Evolutionary conservation across 2,329 filamentous ascomycete species (phyloP), one percentile per base, ranked within the genome.

Genomic region (Cryphonectria nitschkei): DNA sequence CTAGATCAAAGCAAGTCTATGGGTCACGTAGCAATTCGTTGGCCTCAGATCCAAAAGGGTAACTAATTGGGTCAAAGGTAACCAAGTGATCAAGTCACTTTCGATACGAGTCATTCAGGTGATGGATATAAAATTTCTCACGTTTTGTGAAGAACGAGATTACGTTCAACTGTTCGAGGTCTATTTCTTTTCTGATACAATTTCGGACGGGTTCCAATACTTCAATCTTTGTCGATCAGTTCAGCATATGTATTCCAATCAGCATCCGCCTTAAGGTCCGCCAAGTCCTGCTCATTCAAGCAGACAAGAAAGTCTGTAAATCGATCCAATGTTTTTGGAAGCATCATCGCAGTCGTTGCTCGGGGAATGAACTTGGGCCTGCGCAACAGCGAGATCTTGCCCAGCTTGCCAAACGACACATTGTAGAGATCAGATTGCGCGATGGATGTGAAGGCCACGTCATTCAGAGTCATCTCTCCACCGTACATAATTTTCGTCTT

Each of bases 201-300:
- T 14, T 2, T 43, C 13, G 14, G 13, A 43, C 14, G 3, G 14
- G 14, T 50, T 22, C 19, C 5, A 50, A 46, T 56, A 16, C 13
- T 56, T 58, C 11, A 58, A 34, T 58, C 54, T 14, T 34, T 34
- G 26, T 58, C 61, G 6, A 63, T 63, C 22, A 63, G 41, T 34
- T 63, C 61, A 7, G 61, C 61, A 41, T 63, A 63, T 4, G 22
- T 14, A 41, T 43, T 63, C 61, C 61, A 63, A 5, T 63, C 61
- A 26, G 34, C 34, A 43, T 63, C 61, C 16, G 22, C 22, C 61
- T 63, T 63, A 3, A 63, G 19, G 9, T 43, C 61, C 14, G 34
- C 61, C 61, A 63, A 29, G 34, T 63, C 61, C 26, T 39, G 34
- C 13, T 63, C 61, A 37, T 43, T 63, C 61, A 63, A 13, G 11